Base-by-base conservation (phyloP, 148 eudicot genomes). In the Cornus florida region DNA sequence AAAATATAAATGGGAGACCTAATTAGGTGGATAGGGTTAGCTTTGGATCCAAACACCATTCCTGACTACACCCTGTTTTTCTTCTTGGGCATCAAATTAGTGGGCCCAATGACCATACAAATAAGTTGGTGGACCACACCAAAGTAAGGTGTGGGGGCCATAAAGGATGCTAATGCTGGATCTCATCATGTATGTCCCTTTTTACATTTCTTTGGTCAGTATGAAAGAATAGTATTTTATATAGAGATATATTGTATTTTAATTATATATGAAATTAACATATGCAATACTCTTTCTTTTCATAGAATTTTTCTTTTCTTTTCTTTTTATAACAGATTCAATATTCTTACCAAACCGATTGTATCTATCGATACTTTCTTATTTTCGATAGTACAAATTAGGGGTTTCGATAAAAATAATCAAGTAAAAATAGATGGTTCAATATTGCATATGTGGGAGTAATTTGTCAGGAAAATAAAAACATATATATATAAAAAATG, bases 41-140 rank as follows among this genome's bases (percentile, higher is more conserved):
- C 87, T 84, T 81, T 81, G 82, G 87, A 84, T 84, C 87, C 87
- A 74, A 75, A 81, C 77, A 75, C 64, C 76, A 81, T 84, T 66
- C 43, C 67, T 78, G 53, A 60, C 70, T 66, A 23, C 50, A 69
- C 75, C 68, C 70, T 39, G 70, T 57, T 78, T 59, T 80, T 75
- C 64, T 83, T 70, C 12, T 20, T 24, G 71, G 79, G 83, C 22
- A 81, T 75, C 73, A 78, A 82, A 74, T 46, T 12, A 53, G 53
- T 75, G 76, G 82, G n/a, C 82, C 62, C 68, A 75, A 46, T 4
- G 23, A 24, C 31, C 43, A 71, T 69, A 23, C 71, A 75, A 74
- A 69, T 78, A 69, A 33, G 79, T 70, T 11, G 81, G 78, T 70
- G 85, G 85, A 50, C 82, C 82, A 50, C 66, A 71, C 33, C 64